Base-by-base conservation (phyloP, 768 basidiomycete species). In the Leccinum truebloodii region DNA sequence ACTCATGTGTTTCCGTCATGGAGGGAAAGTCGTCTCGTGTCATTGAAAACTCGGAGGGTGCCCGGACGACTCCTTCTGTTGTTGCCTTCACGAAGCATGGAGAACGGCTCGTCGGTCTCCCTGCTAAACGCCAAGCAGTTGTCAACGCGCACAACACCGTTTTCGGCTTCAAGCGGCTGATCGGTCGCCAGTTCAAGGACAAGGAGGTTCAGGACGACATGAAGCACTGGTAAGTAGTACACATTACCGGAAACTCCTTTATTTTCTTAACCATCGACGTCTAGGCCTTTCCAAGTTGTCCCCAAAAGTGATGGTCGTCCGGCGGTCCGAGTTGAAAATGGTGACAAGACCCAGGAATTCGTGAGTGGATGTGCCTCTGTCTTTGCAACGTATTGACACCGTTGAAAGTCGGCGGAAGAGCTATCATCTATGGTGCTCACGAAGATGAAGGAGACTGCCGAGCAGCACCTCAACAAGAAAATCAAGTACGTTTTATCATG, bases 11-110 rank as follows among this genome's bases (percentile, higher is more conserved):
- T 59, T 87, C 90, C 53, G 84, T 97, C 63, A 97, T 96, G 93
- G 95, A 98, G 80, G 95, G 94, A 67, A 88, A 96, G 80, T 89
- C 88, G 37, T 86, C 95, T 54, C 90, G 92, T 66, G 96, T 98
- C 64, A 90, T 99, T 67, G 97, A 98, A 79, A 98, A 98, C 80
- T 81, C 95, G 6, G 96, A 98, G 80, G 96, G 97, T 81, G 92
- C 91, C 59, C 88, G 97, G 67, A 98, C 97, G 63, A 99, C 97
- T 16, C 97, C 97, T 3, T 99, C 97, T 41, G 94, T 98, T 58
- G 94, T 98, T 66, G 96, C 96, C 41, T 99, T 99, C 83, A 94
- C 97, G 58, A 97, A 98, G 76, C 95, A 98, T 69, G 94, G 94
- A 59, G 97, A 99, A 75, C 94, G 96, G 60, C 83, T 98, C 34